A percentile compares a stretch with the other conserved stretches of the same genome.
Evolutionary conservation across 2,329 filamentous ascomycete genomes (phyloP).

Genomic region (Xylaria hypoxylon): DNA sequence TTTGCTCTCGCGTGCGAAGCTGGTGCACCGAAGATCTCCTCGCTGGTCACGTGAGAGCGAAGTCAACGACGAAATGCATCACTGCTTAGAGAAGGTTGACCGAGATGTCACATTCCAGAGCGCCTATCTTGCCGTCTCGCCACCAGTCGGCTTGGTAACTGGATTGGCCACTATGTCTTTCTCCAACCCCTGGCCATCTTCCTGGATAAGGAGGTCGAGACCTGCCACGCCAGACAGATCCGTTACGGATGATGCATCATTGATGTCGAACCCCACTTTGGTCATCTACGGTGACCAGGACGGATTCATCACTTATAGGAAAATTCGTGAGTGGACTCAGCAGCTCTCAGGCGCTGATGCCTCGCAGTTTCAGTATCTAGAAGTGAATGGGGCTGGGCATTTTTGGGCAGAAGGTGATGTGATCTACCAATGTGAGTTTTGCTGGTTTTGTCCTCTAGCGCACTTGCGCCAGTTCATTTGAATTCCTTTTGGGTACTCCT

Average conservation of each 20-base stretch:
- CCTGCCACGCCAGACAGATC: constrained; percentile 25
- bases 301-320: constrained; percentile 74
- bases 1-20: constrained; percentile 57
- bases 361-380: constrained; percentile 61
- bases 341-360: constrained; percentile 59
- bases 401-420: constrained; percentile 71
- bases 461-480: neutral
- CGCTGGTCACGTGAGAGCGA: constrained; percentile 36
- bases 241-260: constrained; percentile 63
- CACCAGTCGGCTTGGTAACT: constrained; percentile 70
- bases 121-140: constrained; percentile 76
- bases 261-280: constrained; percentile 70
- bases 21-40: constrained; percentile 40
- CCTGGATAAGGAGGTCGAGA: constrained; percentile 41
- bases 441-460: constrained; percentile 35
- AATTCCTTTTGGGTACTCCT: neutral
- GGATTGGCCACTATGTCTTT: constrained; percentile 73
- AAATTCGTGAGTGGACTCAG: constrained; percentile 73
- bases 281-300: constrained; percentile 82
- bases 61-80: constrained; percentile 32
- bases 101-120: constrained; percentile 55
- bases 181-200: constrained; percentile 46
- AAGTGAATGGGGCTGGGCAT: constrained; percentile 68
- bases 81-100: constrained; percentile 48
- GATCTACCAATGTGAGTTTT: constrained; percentile 51